A percentile compares a stretch with the other conserved stretches of the same genome.
Evolutionary conservation across 2,329 filamentous ascomycete genomes (phyloP).

Genomic region (Aspergillus costaricaensis): DNA sequence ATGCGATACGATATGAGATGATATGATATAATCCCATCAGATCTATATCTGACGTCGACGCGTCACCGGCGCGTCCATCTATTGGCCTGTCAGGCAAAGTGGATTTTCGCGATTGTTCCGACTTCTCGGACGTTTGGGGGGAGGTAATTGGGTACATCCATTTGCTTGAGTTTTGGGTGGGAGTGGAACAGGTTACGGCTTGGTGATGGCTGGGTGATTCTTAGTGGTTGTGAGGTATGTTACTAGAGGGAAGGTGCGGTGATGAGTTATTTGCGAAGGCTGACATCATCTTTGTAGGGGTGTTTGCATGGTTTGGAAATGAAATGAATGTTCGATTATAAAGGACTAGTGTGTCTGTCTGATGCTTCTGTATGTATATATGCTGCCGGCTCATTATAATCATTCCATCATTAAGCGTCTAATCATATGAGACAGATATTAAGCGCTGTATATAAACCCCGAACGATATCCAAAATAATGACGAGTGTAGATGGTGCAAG

Average conservation of each 20-base stretch:
- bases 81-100: neutral
- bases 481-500: neutral
- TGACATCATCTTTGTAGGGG: no score
- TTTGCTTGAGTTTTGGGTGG: no score
- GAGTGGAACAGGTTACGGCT: no score
- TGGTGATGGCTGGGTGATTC: no score
- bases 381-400: neutral
- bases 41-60: neutral
- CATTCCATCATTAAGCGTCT: neutral
- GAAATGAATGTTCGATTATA: no score
- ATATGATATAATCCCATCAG: neutral
- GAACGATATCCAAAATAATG: neutral
- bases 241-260: no score
- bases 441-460: no score
- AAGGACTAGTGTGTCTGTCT: no score
- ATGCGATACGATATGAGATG: neutral
- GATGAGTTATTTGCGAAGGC: no score
- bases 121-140: neutral
- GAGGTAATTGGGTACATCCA: neutral
- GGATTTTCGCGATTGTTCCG: neutral
- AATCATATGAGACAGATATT: no score
- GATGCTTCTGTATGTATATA: neutral
- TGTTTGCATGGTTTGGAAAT: no score
- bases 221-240: no score
- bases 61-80: neutral